These are phyloP conservation scores for Cyanidiococcus yangmingshanensis DNA, from an alignment of 23 red algal genomes.

Conservation along the genomic window DNA sequence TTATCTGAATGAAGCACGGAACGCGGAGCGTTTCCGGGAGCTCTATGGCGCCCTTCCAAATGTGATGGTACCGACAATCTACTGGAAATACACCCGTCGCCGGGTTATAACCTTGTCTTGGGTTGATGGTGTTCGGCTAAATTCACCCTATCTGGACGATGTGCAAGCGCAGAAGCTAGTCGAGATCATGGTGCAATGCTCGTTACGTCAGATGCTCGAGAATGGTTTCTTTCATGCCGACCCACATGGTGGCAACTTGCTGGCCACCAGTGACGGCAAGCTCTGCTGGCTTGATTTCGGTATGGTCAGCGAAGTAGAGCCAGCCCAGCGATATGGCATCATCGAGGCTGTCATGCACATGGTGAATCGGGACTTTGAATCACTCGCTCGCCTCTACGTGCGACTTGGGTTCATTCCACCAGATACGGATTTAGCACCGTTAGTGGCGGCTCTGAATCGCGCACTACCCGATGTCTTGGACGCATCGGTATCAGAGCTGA, in stretches of 20 bases:
- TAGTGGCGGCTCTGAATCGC: slow-evolving; percentile 68
- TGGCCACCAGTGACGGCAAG: slow-evolving; percentile 67
- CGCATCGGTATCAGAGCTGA: slow-evolving; percentile 86
- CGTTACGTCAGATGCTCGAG: slow-evolving; percentile 96
- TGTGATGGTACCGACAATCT: slow-evolving; percentile 71
- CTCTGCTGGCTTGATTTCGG: slow-evolving; percentile 97
- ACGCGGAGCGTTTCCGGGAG: slow-evolving; percentile 72
- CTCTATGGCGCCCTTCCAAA: slow-evolving; percentile 69
- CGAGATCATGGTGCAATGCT: slow-evolving; percentile 86
- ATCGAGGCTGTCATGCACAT: slow-evolving; percentile 96
- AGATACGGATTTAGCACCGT: slow-evolving; percentile 61
- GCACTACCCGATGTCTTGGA: slow-evolving; percentile 89
- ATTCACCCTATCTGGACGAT: slow-evolving; percentile 33
- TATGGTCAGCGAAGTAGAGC: slow-evolving; percentile 91
- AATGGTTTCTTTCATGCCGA: slow-evolving; percentile 98
- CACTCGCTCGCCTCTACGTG: slow-evolving; percentile 71
- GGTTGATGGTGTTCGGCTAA: slow-evolving; percentile 83
- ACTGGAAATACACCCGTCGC: slow-evolving; percentile 71
- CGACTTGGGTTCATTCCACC: slow-evolving; percentile 78
- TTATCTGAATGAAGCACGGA: slow-evolving; percentile 81
- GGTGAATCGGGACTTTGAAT: slow-evolving; percentile 95
- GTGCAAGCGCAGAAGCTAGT: slow-evolving; percentile 56
- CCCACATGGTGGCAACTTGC: slow-evolving; percentile 87
- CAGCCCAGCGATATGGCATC: slow-evolving; percentile 83
- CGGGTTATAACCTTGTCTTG: slow-evolving; percentile 87